These are phyloP conservation scores for Gigaspora rosea DNA, from an alignment of 192 early-diverging fungal genomes.

Conservation along the genomic window DNA sequence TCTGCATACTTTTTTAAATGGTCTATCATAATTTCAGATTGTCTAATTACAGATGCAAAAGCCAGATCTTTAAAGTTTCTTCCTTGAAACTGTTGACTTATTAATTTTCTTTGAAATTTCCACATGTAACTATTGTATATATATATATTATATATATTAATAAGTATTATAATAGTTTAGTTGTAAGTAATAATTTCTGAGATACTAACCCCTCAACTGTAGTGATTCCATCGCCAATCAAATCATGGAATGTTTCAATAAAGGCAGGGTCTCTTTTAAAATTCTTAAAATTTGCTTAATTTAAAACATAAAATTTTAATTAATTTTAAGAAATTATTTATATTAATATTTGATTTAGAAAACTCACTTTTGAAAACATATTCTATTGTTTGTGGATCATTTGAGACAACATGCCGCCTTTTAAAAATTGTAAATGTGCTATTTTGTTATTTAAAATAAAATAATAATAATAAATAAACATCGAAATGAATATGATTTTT, in stretches of 20 bases:
- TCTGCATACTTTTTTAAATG: conserved; percentile 28
- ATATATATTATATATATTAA: too few species aligned
- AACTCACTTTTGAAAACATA: conserved; percentile 38
- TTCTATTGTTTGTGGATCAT: conserved; percentile 37
- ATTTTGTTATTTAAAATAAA: conserved; percentile 15
- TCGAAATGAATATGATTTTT: not conserved
- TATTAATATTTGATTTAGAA: not conserved
- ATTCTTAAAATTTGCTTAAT: conserved; percentile 41
- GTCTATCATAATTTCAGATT: not conserved
- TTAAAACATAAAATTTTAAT: not conserved
- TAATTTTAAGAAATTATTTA: not conserved
- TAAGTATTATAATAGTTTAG: not conserved
- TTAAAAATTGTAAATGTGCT: conserved; percentile 40
- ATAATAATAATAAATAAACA: too few species aligned
- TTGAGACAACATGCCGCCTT: conserved; percentile 38
- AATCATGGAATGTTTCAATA: conserved; percentile 30
- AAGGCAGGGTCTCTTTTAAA: conserved; percentile 37
- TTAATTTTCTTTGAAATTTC: conserved; percentile 21
- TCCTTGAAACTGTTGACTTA: not conserved
- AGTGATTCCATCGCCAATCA: conserved; percentile 46
- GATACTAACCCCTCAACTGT: conserved; percentile 35
- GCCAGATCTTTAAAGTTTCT: conserved; percentile 26
- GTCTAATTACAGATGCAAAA: not conserved
- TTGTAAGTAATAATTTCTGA: not conserved
- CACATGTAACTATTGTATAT: not conserved